A percentile compares a stretch with the other conserved stretches of the same genome.
Conservation (phyloP, 2,329 filamentous ascomycete species). For the Diaporthe helianthi region DNA sequence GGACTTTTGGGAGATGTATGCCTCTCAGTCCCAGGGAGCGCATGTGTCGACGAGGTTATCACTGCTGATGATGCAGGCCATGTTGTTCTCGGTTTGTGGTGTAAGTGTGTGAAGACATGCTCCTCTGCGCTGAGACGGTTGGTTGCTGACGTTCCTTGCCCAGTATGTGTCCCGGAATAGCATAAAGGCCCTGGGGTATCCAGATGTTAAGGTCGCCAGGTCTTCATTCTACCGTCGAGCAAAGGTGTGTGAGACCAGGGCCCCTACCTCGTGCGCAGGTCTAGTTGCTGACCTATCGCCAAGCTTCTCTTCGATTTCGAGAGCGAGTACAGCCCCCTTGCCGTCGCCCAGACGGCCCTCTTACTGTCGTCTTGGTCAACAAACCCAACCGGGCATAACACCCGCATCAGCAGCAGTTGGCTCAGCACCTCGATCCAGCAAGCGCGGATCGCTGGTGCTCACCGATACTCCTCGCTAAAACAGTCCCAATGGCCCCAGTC, state of each 20-base stretch:
- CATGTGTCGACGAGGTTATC: conserved; percentile 44
- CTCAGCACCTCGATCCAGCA: conserved; percentile 57
- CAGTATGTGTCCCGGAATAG: conserved; percentile 49
- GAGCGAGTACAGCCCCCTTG: conserved; percentile 50
- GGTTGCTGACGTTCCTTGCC: not conserved
- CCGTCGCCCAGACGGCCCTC: conserved; percentile 50
- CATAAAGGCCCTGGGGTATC: conserved; percentile 51
- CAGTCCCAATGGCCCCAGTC: conserved; percentile 41
- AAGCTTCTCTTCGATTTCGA: conserved; percentile 54
- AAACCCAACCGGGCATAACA: conserved; percentile 36
- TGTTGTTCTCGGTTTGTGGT: conserved; percentile 54
- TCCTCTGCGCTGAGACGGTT: not conserved
- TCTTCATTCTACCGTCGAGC: conserved; percentile 52
- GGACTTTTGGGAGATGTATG: conserved; percentile 56
- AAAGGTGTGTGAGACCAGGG: conserved; percentile 42
- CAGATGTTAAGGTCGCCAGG: conserved; percentile 51
- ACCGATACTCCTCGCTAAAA: conserved; percentile 46
- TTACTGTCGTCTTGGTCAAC: conserved; percentile 53
- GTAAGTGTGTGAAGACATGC: conserved; percentile 40
- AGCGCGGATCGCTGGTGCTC: conserved; percentile 53
- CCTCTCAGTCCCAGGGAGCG: conserved; percentile 37
- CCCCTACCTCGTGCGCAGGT: not conserved
- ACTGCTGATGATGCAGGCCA: conserved; percentile 54
- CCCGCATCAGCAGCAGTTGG: conserved; percentile 51
- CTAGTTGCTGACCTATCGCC: not conserved